A percentile compares a stretch with the other conserved stretches of the same genome.
Conservation (phyloP, 176 grass and related monocot genomes). For the Lolium perenne region DNA sequence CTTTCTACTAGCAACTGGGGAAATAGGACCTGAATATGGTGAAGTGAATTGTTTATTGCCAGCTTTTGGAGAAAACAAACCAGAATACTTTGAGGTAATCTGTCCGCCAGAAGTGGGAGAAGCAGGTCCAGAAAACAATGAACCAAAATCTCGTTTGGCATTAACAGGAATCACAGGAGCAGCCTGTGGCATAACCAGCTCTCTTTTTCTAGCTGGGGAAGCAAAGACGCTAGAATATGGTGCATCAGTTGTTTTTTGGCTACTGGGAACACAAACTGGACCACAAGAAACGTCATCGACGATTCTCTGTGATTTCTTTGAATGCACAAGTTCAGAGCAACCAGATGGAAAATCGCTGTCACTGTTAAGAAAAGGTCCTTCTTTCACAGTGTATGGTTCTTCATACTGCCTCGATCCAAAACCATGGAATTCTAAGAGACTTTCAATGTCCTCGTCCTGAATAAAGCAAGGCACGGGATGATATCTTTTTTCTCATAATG, state of each 20-base stretch:
- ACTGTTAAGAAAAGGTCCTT: constrained; percentile 76
- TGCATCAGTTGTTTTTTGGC: constrained; percentile 36
- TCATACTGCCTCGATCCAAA: constrained; percentile 82
- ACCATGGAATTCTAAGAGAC: constrained; percentile 80
- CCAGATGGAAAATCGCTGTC: constrained; percentile 70
- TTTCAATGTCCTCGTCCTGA: constrained; percentile 77
- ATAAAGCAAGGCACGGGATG: constrained; percentile 30
- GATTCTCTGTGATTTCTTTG: constrained; percentile 69
- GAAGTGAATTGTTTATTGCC: constrained; percentile 37
- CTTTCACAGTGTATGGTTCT: constrained; percentile 84
- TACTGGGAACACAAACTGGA: constrained; percentile 45
- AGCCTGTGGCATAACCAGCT: constrained; percentile 24
- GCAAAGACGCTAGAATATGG: constrained; percentile 30
- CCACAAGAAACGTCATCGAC: constrained; percentile 66
- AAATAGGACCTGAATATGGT: constrained; percentile 46
- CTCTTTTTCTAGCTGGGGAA: constrained; percentile 42
- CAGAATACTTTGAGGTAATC: constrained; percentile 26
- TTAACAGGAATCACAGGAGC: constrained; percentile 35
- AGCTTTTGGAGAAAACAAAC: constrained; percentile 42
- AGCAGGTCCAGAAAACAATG: constrained; percentile 29
- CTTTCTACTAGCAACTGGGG: constrained; percentile 30
- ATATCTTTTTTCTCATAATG: constrained; percentile 6
- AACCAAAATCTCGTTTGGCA: constrained; percentile 29
- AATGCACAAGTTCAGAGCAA: constrained; percentile 72
- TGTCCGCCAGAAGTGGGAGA: constrained; percentile 43